A percentile compares a stretch with the other conserved stretches of the same genome.
phyloP scores from a whole-genome alignment of 2,329 filamentous ascomycete genomes.

The Seiridium unicorne region DNA sequence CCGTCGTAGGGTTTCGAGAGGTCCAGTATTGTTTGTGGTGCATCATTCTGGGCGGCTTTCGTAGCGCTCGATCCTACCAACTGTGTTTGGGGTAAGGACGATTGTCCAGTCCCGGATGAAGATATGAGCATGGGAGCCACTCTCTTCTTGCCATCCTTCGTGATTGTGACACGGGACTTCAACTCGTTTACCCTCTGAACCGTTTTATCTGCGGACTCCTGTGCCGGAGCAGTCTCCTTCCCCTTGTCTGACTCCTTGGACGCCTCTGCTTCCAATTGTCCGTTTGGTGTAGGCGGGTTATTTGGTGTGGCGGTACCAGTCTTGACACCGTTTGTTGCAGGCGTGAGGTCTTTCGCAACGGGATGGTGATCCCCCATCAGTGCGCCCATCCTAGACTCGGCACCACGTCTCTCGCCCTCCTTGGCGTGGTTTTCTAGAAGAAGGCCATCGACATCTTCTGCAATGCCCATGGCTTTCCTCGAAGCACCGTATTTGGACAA shows the following conservation, averaged over 20 bases:
- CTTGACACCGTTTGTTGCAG: slow-evolving; percentile 53
- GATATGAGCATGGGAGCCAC: slow-evolving; percentile 91
- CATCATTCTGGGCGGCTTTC: slow-evolving; percentile 63
- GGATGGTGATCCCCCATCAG: slow-evolving; percentile 82
- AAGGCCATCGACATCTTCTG: slow-evolving; percentile 89
- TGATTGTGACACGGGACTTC: slow-evolving; percentile 90
- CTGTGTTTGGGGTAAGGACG: slow-evolving; percentile 84
- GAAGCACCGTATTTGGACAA: slow-evolving; percentile 90
- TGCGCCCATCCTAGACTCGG: slow-evolving; percentile 96
- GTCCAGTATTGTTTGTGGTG: slow-evolving; percentile 81
- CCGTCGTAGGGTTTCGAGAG: slow-evolving; percentile 93
- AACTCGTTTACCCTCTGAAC: slow-evolving; percentile 58
- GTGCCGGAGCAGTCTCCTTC: slow-evolving; percentile 26
- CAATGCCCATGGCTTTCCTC: slow-evolving; percentile 82
- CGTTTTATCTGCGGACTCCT: slow-evolving; percentile 52
- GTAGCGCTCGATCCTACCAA: slow-evolving; percentile 73
- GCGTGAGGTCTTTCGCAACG: slow-evolving; percentile 46
- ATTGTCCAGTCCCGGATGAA: slow-evolving; percentile 81
- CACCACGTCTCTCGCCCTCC: slow-evolving; percentile 82
- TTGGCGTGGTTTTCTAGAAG: slow-evolving; percentile 89
- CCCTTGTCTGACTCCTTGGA: slow-evolving; percentile 25
- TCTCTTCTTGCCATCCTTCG: slow-evolving; percentile 95
- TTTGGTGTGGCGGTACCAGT: slow-evolving; percentile 33
- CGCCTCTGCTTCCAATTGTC: slow-evolving; percentile 23
- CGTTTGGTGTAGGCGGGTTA: slow-evolving; percentile 31